Percentiles rank a stretch among this genome's conserved stretches.
Conservation (phyloP, 257 asterid species). For the Thymus mandschuricus region DNA sequence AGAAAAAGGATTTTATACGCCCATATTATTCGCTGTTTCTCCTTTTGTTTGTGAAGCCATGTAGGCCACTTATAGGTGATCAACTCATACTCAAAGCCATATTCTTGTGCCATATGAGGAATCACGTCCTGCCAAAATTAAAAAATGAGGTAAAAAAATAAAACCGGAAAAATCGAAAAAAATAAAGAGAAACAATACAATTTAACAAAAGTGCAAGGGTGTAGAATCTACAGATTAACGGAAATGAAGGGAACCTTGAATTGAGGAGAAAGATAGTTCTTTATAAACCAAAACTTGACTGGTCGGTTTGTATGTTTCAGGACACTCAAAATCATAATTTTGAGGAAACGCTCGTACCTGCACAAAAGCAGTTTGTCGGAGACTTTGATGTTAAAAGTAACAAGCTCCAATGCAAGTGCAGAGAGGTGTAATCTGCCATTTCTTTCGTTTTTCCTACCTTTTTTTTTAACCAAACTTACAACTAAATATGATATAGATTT, state of each 20-base stretch:
- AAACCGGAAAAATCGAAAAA: neutral
- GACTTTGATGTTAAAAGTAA: slow-evolving; percentile 23
- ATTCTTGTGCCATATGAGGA: slow-evolving; percentile 92
- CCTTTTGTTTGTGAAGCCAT: slow-evolving; percentile 97
- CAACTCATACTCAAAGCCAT: slow-evolving; percentile 90
- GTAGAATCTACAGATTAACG: neutral
- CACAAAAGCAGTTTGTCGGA: slow-evolving; percentile 33
- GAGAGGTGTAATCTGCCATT: slow-evolving; percentile 11
- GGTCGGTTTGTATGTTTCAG: slow-evolving; percentile 89
- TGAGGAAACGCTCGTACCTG: slow-evolving; percentile 96
- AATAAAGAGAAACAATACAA: slow-evolving; percentile 10
- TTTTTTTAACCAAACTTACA: neutral
- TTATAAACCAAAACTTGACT: slow-evolving; percentile 97
- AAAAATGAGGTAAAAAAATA: slow-evolving; percentile 21
- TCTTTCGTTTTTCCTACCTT: neutral
- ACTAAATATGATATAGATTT: slow-evolving; percentile 1
- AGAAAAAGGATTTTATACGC: slow-evolving; percentile 94
- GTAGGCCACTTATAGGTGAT: slow-evolving; percentile 99
- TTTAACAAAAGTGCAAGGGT: neutral
- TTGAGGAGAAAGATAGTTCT: slow-evolving; percentile 97
- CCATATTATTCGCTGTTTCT: slow-evolving; percentile 97
- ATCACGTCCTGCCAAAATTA: slow-evolving; percentile 73
- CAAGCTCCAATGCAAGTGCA: slow-evolving; percentile 12
- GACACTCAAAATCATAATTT: slow-evolving; percentile 92
- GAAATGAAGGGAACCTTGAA: slow-evolving; percentile 67